Evolutionary conservation across 2,329 filamentous ascomycete species (phyloP).

Genomic region (Hypoxylon sp.): DNA sequence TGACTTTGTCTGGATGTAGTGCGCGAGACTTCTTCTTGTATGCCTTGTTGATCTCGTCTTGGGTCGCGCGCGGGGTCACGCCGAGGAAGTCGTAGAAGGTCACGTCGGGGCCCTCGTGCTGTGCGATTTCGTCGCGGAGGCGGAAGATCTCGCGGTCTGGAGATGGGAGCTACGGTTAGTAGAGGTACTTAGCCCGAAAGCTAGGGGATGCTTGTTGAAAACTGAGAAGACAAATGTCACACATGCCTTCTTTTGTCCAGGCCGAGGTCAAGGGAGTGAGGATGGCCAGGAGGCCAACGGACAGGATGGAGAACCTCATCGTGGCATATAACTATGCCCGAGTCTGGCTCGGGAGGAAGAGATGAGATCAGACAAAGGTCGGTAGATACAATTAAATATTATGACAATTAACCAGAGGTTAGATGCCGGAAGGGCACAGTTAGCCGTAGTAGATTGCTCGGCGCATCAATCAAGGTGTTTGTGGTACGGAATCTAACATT

Average conservation of each 20-base stretch:
- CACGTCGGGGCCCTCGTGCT: slow-evolving; percentile 80
- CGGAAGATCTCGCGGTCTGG: slow-evolving; percentile 98
- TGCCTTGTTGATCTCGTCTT: slow-evolving; percentile 92
- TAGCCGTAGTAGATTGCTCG: slow-evolving; percentile 21
- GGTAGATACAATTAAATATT: slow-evolving; percentile 1
- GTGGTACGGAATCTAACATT: slow-evolving; percentile 10
- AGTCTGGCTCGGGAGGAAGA: not conserved
- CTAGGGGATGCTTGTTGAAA: not conserved
- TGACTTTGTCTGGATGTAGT: slow-evolving; percentile 96
- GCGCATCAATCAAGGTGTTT: slow-evolving; percentile 37
- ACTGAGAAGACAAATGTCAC: not conserved
- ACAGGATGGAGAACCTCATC: slow-evolving; percentile 80
- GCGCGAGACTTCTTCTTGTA: slow-evolving; percentile 89
- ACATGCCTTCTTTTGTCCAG: slow-evolving; percentile 87
- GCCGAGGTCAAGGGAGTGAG: slow-evolving; percentile 77
- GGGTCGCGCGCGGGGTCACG: slow-evolving; percentile 78
- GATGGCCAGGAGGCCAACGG: slow-evolving; percentile 78
- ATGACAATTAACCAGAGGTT: slow-evolving; percentile 18
- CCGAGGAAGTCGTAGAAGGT: slow-evolving; percentile 97
- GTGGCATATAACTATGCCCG: slow-evolving; percentile 58
- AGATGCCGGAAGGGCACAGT: slow-evolving; percentile 38
- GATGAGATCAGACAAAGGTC: not conserved
- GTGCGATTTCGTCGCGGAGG: slow-evolving; percentile 86
- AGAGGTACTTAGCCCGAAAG: not conserved
- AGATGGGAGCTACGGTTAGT: slow-evolving; percentile 12